Evolutionary conservation across 78 protist genomes (phyloP), one percentile per base, ranked within the genome.

Genomic region (Chrysochromulina parva): DNA sequence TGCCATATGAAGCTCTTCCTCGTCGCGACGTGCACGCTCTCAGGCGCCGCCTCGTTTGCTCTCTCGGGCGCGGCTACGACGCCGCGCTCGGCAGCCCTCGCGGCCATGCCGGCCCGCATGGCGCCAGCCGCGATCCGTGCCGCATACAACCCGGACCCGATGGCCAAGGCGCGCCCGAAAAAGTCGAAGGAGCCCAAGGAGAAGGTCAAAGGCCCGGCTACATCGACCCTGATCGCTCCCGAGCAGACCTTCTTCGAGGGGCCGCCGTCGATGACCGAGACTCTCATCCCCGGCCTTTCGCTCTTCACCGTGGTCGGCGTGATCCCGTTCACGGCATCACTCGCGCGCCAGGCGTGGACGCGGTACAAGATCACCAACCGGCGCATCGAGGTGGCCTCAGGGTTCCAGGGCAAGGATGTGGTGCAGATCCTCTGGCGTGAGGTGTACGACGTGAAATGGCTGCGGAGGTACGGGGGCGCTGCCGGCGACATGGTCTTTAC

Each of bases 321-420:
- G 28, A 50, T 76, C 19, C 85, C 85, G 28, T 76, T 76, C 28
- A 24, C 47, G 13, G 85, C 85, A 24, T 48, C 85, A 28, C 17
- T 76, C 47, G 54, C 85, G 38, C 55, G 85, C 47, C 85, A 76
- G 58, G 85, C 55, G 38, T 76, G 85, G 85, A 76, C 85, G 59
- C 10, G 59, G 20, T 76, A 76, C 85, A 76, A 76, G 85, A 17
- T 76, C 85, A 76, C 85, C n/a, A 76, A 76, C 85, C 22, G 38
- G 57, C 85, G 85, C 13, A 3, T 76, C 38, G n/a, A 19, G 19
- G 55, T 76, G 28, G 7, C 6, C 47, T 38, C 53, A 1, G 85
- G 85, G 26, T 76, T 48, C 19, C 53, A 50, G 54, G 85, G 85
- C 28, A 76, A 76, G 53, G 85, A 76, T 24, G 53, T 76, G 13